Conservation (phyloP, 1,284 basidiomycete species). For the Puccinia novopanici region DNA sequence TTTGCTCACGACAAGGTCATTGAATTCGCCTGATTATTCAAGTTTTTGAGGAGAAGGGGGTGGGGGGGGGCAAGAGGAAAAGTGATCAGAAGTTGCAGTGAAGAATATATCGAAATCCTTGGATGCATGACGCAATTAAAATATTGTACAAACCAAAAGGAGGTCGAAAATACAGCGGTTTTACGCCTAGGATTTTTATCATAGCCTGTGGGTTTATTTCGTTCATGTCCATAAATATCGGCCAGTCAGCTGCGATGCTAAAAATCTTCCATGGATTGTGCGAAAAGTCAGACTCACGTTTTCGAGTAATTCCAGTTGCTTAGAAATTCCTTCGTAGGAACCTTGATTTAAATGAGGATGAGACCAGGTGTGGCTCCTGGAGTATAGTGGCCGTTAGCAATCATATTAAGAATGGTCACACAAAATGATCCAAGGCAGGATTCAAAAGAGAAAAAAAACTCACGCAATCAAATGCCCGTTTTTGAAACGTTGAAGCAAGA, state of each 20-base stretch:
- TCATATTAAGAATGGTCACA: not conserved
- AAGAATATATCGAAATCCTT: not conserved
- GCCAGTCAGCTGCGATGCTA: not conserved
- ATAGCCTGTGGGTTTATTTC: conserved; percentile 53
- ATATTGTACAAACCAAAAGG: conserved; percentile 39
- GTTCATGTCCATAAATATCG: too few species aligned
- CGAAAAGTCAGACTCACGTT: conserved; percentile 16
- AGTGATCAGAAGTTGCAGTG: not conserved
- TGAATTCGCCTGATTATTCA: conserved; percentile 52
- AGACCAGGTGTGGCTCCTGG: conserved; percentile 54
- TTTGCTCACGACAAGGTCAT: conserved; percentile 39
- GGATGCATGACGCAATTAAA: not conserved
- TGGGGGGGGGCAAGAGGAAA: not conserved
- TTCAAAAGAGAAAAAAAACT: conserved; percentile 2
- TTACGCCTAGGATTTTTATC: conserved; percentile 57
- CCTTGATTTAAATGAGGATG: conserved; percentile 56
- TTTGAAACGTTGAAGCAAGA: conserved; percentile 53
- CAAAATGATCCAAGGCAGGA: not conserved
- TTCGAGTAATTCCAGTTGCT: conserved; percentile 52
- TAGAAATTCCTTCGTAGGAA: conserved; percentile 53
- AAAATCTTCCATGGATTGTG: not conserved
- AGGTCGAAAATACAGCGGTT: conserved; percentile 55
- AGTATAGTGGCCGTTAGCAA: not conserved
- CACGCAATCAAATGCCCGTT: conserved; percentile 57
- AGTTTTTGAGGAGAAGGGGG: conserved; percentile 24